Evolutionary conservation across 2,329 filamentous ascomycete genomes (phyloP).

Genomic region (Alternaria arborescens): DNA sequence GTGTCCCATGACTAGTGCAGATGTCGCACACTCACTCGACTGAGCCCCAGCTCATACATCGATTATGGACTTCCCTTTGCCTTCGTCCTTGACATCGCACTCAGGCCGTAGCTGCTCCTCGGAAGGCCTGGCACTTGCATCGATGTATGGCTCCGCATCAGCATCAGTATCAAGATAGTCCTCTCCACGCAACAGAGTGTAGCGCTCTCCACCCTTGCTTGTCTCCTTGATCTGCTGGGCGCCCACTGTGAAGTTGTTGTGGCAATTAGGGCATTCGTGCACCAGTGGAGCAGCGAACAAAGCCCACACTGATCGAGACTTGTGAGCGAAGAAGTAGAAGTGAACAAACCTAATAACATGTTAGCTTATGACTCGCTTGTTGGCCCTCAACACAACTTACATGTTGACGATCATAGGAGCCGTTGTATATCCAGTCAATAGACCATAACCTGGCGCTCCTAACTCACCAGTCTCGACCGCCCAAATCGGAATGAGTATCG

Average conservation of each 20-base stretch:
- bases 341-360: constrained; percentile 20
- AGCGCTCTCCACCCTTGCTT: constrained; percentile 15
- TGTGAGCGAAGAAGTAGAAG: constrained; percentile 18
- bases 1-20: neutral
- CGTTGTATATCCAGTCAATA: constrained; percentile 28
- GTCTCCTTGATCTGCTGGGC: constrained; percentile 1
- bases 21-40: neutral
- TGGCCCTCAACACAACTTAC: neutral
- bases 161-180: constrained; percentile 27
- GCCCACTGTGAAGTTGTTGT: constrained; percentile 12
- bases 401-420: constrained; percentile 33
- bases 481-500: constrained; percentile 26
- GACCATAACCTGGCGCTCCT: constrained; percentile 8
- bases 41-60: constrained; percentile 11
- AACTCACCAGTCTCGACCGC: constrained; percentile 13
- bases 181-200: constrained; percentile 30
- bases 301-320: constrained; percentile 2
- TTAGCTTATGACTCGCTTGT: neutral
- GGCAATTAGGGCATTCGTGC: constrained; percentile 31
- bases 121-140: constrained; percentile 8
- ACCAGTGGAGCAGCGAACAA: neutral
- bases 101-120: constrained; percentile 18
- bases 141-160: constrained; percentile 20
- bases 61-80: constrained; percentile 18
- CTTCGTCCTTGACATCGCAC: constrained; percentile 12